Conservation (phyloP, 805 yeast species). For the Wickerhamiella hasegawae region DNA sequence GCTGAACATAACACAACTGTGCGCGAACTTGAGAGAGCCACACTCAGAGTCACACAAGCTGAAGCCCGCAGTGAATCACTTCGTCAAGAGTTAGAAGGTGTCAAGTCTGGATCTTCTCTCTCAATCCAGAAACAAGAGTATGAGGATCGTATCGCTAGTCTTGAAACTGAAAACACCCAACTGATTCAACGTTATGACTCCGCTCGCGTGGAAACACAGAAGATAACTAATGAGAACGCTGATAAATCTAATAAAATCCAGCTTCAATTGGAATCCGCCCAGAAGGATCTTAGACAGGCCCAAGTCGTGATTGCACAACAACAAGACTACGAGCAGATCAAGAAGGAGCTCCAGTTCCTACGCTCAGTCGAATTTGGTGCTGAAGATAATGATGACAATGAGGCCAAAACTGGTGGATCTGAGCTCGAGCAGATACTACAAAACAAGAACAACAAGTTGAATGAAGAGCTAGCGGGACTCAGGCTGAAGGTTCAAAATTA, state of each 20-base stretch:
- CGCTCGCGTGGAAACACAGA: background rate
- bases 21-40: constrained; percentile 59
- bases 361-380: constrained; percentile 47
- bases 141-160: constrained; percentile 9
- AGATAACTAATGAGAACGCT: constrained; percentile 1
- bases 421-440: constrained; percentile 2
- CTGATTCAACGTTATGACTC: constrained; percentile 4
- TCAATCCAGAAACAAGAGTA: constrained; percentile 1
- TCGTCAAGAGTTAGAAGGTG: constrained; percentile 44
- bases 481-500: constrained; percentile 29
- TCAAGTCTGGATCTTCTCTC: constrained; percentile 19
- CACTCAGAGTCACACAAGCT: constrained; percentile 48
- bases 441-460: constrained; percentile 5
- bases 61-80: constrained; percentile 67
- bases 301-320: constrained; percentile 8
- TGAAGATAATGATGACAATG: background rate
- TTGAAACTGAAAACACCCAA: constrained; percentile 11
- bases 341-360: constrained; percentile 51
- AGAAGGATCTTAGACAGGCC: constrained; percentile 3
- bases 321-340: constrained; percentile 60
- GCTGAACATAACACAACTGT: constrained; percentile 46
- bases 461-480: constrained; percentile 6
- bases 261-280: constrained; percentile 4
- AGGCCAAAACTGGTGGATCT: background rate
- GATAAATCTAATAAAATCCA: background rate